Evolutionary conservation across 768 basidiomycete genomes (phyloP).

Genomic region (Lactarius evosmus): DNA sequence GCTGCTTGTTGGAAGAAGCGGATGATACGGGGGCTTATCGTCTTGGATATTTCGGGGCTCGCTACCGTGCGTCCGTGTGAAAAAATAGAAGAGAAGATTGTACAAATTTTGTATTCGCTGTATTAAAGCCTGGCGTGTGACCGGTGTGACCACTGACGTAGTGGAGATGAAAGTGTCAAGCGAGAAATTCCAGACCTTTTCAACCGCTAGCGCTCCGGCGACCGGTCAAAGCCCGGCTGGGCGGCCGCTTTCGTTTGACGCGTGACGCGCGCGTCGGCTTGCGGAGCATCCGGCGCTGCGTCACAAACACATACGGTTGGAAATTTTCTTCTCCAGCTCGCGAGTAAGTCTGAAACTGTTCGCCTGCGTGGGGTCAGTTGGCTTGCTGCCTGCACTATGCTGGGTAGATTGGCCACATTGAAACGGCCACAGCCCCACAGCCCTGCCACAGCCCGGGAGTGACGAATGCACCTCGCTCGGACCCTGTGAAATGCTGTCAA

Average conservation of each 20-base stretch:
- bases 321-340: conserved; percentile 99
- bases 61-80: too few relatives aligned
- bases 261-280: conserved; percentile 94
- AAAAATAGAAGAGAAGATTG: neutral
- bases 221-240: conserved; percentile 95
- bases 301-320: conserved; percentile 98
- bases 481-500: conserved; percentile 98
- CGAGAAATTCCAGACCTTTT: too few relatives aligned
- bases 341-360: conserved; percentile 76
- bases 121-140: neutral
- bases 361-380: neutral
- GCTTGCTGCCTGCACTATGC: neutral
- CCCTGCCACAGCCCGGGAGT: neutral
- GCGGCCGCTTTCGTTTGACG: conserved; percentile 93
- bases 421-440: neutral
- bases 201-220: too few relatives aligned
- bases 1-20: too few relatives aligned
- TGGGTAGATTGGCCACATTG: neutral
- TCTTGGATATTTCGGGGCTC: too few relatives aligned
- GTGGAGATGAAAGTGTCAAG: too few relatives aligned
- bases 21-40: too few relatives aligned
- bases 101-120: neutral
- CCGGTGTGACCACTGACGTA: too few relatives aligned
- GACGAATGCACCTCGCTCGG: conserved; percentile 73
- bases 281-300: conserved; percentile 96